phyloP scores from a whole-genome alignment of 1,284 basidiomycete genomes.

The Cerioporus squamosus region DNA sequence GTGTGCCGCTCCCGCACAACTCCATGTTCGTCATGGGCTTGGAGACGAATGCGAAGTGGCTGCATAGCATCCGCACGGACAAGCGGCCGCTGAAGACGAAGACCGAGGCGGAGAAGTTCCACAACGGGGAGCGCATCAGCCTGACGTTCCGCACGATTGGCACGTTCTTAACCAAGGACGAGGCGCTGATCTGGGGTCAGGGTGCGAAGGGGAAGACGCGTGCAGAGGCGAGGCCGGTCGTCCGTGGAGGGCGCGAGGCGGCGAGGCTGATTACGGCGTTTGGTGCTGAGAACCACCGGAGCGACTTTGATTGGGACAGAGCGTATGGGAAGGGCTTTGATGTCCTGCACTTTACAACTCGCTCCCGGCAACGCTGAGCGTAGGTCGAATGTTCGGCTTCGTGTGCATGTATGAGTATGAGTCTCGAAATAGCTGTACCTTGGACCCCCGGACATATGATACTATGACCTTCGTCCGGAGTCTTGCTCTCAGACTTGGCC shows the following conservation, averaged over 20 bases:
- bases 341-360: constrained; percentile 58
- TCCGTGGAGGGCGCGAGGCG: constrained; percentile 55
- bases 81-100: constrained; percentile 61
- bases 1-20: constrained; percentile 73
- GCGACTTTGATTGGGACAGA: constrained; percentile 68
- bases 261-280: constrained; percentile 60
- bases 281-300: constrained; percentile 71
- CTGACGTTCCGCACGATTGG: constrained; percentile 78
- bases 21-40: constrained; percentile 79
- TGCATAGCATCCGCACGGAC: constrained; percentile 73
- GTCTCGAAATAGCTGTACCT: no score
- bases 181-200: constrained; percentile 64
- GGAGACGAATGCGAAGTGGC: constrained; percentile 69
- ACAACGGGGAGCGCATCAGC: constrained; percentile 71
- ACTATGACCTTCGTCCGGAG: no score
- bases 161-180: constrained; percentile 62
- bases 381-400: no score
- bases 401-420: no score
- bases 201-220: constrained; percentile 65
- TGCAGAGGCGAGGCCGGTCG: constrained; percentile 52
- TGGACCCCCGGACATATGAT: no score
- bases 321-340: constrained; percentile 68
- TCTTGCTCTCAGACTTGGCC: no score
- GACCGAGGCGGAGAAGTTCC: constrained; percentile 51
- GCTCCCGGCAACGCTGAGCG: neutral